These are phyloP conservation scores for Golubevia pallescens DNA, from an alignment of 1,284 basidiomycete species.

Conservation along the genomic window DNA sequence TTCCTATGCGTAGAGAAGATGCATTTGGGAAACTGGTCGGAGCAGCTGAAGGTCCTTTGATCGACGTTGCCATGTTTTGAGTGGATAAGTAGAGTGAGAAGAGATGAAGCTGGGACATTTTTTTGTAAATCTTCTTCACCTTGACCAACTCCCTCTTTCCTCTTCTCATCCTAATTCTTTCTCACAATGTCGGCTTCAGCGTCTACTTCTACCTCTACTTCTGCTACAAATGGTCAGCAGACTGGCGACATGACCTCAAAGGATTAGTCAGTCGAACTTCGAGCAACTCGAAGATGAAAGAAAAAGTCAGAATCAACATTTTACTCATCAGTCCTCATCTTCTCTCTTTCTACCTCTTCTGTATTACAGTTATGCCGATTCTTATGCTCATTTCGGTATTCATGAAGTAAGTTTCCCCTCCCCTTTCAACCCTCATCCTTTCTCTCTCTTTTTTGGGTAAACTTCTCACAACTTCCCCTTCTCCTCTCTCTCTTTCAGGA, in stretches of 20 bases:
- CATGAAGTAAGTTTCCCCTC: conserved; percentile 30
- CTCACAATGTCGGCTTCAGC: conserved; percentile 8
- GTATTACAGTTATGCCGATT: conserved; percentile 50
- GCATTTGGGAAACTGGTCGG: conserved; percentile 54
- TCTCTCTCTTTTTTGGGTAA: not conserved
- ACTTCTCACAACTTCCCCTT: too few species aligned
- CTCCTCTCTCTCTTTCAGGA: conserved; percentile 70
- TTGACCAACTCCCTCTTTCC: too few species aligned
- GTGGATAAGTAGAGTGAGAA: too few species aligned
- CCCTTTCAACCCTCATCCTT: not conserved
- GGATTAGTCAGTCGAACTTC: conserved; percentile 31
- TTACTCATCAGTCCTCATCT: conserved; percentile 1
- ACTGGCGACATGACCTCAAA: conserved; percentile 50
- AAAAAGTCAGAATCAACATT: too few species aligned
- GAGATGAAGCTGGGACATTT: too few species aligned
- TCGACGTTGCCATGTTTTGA: not conserved
- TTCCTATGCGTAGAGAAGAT: conserved; percentile 74
- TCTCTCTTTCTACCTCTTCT: not conserved
- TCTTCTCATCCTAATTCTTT: too few species aligned
- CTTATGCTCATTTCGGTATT: conserved; percentile 63
- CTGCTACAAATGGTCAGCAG: conserved; percentile 13
- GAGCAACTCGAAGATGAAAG: not conserved
- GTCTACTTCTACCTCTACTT: conserved; percentile 26
- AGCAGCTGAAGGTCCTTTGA: conserved; percentile 55
- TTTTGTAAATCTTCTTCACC: too few species aligned